Evolutionary conservation across 2,329 filamentous ascomycete species (phyloP).

Genomic region (Monosporascus sp.): DNA sequence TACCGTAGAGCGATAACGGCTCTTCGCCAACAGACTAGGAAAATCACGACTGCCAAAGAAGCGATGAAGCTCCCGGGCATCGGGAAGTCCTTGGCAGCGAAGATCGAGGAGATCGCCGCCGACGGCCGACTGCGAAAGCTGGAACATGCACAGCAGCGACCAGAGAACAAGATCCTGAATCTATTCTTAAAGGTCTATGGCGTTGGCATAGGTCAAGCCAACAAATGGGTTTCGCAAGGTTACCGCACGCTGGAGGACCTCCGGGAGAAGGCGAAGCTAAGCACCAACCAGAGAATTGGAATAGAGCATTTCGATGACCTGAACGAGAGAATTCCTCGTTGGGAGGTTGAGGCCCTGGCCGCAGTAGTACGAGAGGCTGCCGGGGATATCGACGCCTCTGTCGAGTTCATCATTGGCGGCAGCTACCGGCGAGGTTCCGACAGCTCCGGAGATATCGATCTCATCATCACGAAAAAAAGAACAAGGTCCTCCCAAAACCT

Average conservation of each 20-base stretch:
- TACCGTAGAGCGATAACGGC: conserved; percentile 76
- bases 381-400: conserved; percentile 52
- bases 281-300: conserved; percentile 66
- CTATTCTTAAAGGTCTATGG: conserved; percentile 76
- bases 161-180: conserved; percentile 59
- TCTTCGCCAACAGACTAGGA: conserved; percentile 59
- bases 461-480: conserved; percentile 69
- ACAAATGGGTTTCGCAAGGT: conserved; percentile 72
- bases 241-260: conserved; percentile 72
- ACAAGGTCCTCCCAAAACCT: conserved; percentile 53
- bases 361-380: conserved; percentile 58
- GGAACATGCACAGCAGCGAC: conserved; percentile 64
- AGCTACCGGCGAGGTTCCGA: conserved; percentile 78
- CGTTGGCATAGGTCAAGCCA: conserved; percentile 65
- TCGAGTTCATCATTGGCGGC: conserved; percentile 72
- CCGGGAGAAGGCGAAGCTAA: conserved; percentile 54
- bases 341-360: conserved; percentile 68
- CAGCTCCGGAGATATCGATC: conserved; percentile 76
- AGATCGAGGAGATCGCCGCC: conserved; percentile 83
- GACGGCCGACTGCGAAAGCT: conserved; percentile 69
- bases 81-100: conserved; percentile 68
- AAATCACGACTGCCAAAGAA: conserved; percentile 64
- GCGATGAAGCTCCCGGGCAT: conserved; percentile 65
- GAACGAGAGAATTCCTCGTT: conserved; percentile 69
- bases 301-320: conserved; percentile 79